Evolutionary conservation across 1,139 yeast genomes (phyloP).

Genomic region (Scheffersomyces insectosa): DNA sequence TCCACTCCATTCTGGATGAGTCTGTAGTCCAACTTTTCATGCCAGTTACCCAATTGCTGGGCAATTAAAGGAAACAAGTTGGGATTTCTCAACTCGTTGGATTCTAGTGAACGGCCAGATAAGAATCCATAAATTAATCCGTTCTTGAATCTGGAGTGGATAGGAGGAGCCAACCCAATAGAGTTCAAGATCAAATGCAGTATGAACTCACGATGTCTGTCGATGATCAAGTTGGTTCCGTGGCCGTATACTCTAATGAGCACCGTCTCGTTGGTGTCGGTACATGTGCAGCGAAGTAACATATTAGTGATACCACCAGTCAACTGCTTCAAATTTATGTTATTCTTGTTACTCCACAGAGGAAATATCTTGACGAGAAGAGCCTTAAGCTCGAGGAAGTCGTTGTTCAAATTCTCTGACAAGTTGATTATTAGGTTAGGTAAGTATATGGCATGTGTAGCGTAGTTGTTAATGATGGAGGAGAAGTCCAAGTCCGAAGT

Average conservation of each 20-base stretch:
- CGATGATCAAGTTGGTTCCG: slow-evolving; percentile 73
- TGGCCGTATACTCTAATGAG: slow-evolving; percentile 75
- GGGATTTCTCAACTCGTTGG: slow-evolving; percentile 52
- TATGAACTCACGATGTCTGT: slow-evolving; percentile 73
- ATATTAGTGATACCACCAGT: slow-evolving; percentile 85
- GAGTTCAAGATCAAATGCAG: slow-evolving; percentile 67
- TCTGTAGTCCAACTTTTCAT: slow-evolving; percentile 44
- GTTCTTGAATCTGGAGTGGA: slow-evolving; percentile 68
- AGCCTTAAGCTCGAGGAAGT: slow-evolving; percentile 32
- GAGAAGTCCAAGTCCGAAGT: slow-evolving; percentile 13
- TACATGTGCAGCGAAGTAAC: slow-evolving; percentile 54
- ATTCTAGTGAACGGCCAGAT: slow-evolving; percentile 64
- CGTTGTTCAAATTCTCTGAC: slow-evolving; percentile 28
- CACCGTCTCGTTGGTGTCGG: slow-evolving; percentile 32
- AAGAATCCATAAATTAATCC: slow-evolving; percentile 74
- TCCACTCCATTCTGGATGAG: slow-evolving; percentile 54
- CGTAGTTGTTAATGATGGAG: slow-evolving; percentile 26
- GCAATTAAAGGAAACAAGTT: slow-evolving; percentile 60
- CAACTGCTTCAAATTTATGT: slow-evolving; percentile 39
- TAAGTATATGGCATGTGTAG: slow-evolving; percentile 40
- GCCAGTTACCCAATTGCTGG: slow-evolving; percentile 74
- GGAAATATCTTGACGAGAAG: slow-evolving; percentile 40
- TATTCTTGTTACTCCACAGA: slow-evolving; percentile 25
- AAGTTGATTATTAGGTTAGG: slow-evolving; percentile 40
- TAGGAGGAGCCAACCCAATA: slow-evolving; percentile 65